phyloP scores from a whole-genome alignment of 1,284 basidiomycete genomes.

The Paramarasmius palmivorus region DNA sequence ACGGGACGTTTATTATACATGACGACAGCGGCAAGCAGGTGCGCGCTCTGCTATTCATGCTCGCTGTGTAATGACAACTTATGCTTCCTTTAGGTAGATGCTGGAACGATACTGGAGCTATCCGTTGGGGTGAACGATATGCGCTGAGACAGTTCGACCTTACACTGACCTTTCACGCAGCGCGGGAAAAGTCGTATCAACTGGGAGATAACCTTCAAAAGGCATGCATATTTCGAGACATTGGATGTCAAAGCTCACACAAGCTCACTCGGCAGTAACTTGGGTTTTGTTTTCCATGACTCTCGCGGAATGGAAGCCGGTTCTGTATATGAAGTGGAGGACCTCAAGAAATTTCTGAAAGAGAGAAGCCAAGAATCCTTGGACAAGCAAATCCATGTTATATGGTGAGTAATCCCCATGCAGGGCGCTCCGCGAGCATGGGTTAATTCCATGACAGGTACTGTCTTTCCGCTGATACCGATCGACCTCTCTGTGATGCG shows the following conservation, averaged over 20 bases:
- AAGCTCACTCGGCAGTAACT: not conserved
- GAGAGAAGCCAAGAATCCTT: not conserved
- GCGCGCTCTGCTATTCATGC: not conserved
- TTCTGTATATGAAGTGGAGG: not conserved
- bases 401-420: conserved; percentile 3
- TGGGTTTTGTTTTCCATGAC: conserved; percentile 9
- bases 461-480: conserved; percentile 8
- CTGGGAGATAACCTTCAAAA: conserved; percentile 7
- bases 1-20: not conserved
- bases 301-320: conserved; percentile 11
- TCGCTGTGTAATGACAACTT: not conserved
- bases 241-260: not conserved
- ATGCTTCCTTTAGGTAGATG: conserved; percentile 1
- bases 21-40: conserved; percentile 2
- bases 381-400: conserved; percentile 4
- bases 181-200: conserved; percentile 5
- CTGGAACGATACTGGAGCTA: conserved; percentile 2
- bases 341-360: conserved; percentile 2
- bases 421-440: too few species aligned
- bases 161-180: not conserved
- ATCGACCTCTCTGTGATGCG: conserved; percentile 2
- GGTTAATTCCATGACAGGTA: not conserved
- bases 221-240: not conserved
- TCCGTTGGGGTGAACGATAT: conserved; percentile 4
- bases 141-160: not conserved